These are phyloP conservation scores for Psidium guajava DNA, from an alignment of 345 rosid genomes.

Conservation along the genomic window DNA sequence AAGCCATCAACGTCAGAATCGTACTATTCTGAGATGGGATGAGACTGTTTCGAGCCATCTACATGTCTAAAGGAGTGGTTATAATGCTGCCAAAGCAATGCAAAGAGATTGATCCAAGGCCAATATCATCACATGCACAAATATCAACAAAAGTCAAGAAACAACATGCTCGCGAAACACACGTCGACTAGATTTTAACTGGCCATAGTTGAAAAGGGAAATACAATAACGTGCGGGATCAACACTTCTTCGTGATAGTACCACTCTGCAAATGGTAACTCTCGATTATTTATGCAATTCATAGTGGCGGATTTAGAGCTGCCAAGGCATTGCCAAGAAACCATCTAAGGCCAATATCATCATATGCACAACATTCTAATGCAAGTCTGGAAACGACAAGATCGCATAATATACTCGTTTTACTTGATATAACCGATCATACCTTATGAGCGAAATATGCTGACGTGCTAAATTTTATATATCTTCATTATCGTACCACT, in stretches of 20 bases:
- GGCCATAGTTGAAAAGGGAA: too few species aligned
- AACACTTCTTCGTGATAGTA: too few species aligned
- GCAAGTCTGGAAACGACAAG: neutral
- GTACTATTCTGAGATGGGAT: slow-evolving; percentile 6
- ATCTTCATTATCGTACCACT: neutral
- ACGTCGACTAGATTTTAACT: too few species aligned
- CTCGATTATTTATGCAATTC: too few species aligned
- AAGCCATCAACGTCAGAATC: slow-evolving; percentile 7
- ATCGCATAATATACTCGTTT: neutral
- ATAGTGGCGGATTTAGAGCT: too few species aligned
- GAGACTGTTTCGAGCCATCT: slow-evolving; percentile 39
- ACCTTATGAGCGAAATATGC: neutral
- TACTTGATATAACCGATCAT: neutral
- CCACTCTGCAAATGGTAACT: too few species aligned
- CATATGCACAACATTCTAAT: neutral
- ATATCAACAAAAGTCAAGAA: neutral
- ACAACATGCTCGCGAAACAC: neutral
- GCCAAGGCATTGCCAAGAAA: too few species aligned
- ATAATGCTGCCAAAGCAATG: neutral
- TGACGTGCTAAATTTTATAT: neutral
- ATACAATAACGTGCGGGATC: too few species aligned
- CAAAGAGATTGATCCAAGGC: neutral
- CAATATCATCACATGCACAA: neutral
- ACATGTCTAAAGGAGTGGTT: slow-evolving; percentile 29
- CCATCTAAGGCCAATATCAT: neutral